Percentiles rank a stretch among this genome's conserved stretches.
Evolutionary conservation across 768 basidiomycete species (phyloP).

Genomic region (Trametes cinnabarina): DNA sequence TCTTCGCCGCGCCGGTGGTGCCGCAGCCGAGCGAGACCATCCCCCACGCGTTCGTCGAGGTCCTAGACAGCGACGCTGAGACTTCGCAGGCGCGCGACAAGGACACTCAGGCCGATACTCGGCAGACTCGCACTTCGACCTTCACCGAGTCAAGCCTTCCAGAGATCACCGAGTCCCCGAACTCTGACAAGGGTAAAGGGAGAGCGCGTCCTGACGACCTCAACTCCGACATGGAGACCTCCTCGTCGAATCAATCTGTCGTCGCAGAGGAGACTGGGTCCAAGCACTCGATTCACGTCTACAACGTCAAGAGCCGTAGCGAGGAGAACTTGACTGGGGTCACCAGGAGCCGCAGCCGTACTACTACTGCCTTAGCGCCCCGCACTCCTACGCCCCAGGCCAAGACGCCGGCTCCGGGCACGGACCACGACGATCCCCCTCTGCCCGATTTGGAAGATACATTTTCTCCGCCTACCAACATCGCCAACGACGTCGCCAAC

Average conservation of each 20-base stretch:
- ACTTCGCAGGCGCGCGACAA: constrained; percentile 26
- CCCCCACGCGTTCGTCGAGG: constrained; percentile 67
- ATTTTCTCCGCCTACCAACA: constrained; percentile 21
- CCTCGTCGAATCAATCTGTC: constrained; percentile 42
- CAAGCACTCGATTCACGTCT: constrained; percentile 65
- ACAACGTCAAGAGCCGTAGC: constrained; percentile 30
- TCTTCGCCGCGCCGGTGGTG: constrained; percentile 32
- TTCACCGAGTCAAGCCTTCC: constrained; percentile 15
- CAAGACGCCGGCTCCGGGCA: not conserved
- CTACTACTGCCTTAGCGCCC: constrained; percentile 4
- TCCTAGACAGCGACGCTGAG: constrained; percentile 43
- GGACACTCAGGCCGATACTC: constrained; percentile 23
- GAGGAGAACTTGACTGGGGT: constrained; percentile 18
- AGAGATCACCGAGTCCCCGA: constrained; percentile 12
- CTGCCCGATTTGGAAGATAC: constrained; percentile 45
- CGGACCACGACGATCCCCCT: constrained; percentile 39
- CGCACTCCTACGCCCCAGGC: constrained; percentile 9
- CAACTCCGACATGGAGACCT: constrained; percentile 32
- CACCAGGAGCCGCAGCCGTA: constrained; percentile 12
- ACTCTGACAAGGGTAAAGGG: constrained; percentile 50
- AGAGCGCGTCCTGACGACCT: constrained; percentile 33
- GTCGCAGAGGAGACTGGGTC: constrained; percentile 39
- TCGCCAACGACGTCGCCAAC: constrained; percentile 57
- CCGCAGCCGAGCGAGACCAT: constrained; percentile 31
- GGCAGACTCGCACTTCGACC: constrained; percentile 22